Percentiles rank a stretch among this genome's conserved stretches.
Evolutionary conservation across 2,329 filamentous ascomycete genomes (phyloP).

Genomic region (Aspergillus amoenus): DNA sequence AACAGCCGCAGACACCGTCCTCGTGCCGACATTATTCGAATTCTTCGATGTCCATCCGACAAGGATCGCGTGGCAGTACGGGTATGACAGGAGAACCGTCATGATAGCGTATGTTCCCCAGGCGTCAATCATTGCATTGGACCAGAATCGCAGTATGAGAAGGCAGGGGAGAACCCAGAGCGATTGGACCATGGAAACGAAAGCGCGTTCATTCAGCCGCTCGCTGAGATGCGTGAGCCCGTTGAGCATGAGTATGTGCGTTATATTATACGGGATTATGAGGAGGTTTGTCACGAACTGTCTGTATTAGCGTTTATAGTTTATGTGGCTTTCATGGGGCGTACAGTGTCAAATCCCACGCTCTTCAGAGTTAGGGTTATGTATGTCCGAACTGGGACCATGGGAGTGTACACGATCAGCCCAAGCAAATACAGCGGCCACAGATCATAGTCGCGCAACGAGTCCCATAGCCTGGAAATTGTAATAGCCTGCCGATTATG

Average conservation of each 20-base stretch:
- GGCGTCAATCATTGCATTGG: constrained; percentile 40
- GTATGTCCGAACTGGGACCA: constrained; percentile 52
- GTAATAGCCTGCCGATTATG: constrained; percentile 61
- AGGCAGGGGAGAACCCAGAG: constrained; percentile 63
- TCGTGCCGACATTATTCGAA: constrained; percentile 60
- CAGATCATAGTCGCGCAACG: constrained; percentile 59
- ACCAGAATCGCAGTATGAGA: constrained; percentile 50
- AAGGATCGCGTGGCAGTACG: constrained; percentile 60
- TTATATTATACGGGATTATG: constrained; percentile 51
- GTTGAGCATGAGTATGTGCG: constrained; percentile 42
- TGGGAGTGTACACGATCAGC: constrained; percentile 55
- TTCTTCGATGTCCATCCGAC: constrained; percentile 64
- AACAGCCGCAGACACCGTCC: constrained; percentile 61
- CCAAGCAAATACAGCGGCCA: constrained; percentile 59
- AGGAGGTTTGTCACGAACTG: constrained; percentile 62
- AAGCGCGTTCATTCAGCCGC: constrained; percentile 46
- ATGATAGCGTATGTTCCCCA: constrained; percentile 56
- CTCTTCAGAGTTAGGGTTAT: constrained; percentile 59
- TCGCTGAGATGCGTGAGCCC: constrained; percentile 48
- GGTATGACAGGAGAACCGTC: constrained; percentile 53
- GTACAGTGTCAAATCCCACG: constrained; percentile 55
- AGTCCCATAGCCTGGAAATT: constrained; percentile 50
- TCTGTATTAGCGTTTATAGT: not conserved
- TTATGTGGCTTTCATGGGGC: not conserved
- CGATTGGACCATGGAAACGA: constrained; percentile 51